Evolutionary conservation across 2,329 filamentous ascomycete species (phyloP), one percentile per base, ranked within the genome.

Genomic region (Aspergillus uvarum): DNA sequence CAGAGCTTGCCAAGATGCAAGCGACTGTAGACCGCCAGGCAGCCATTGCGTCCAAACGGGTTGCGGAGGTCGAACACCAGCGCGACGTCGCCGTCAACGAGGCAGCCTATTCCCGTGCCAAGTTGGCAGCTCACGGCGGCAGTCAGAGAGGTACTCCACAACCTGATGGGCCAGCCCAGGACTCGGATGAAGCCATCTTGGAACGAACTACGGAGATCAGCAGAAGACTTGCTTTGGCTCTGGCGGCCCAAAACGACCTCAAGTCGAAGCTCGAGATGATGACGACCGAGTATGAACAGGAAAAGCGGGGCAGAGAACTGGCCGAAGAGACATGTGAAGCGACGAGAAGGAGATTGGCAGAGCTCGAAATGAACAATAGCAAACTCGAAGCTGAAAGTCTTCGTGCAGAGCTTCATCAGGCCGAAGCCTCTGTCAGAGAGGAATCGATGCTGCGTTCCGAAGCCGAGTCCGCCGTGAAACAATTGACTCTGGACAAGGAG

Each of bases 41-140:
- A 12, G 82, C 91, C 7, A 80, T 91, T 58, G 93, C 95, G 8
- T 92, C 93, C 0, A 93, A 89, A 74, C 87, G 94, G 63, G 93
- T 99, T 63, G 93, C 94, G 1, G 93, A 97, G 73, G 89, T 96
- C 1, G 95, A 99, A 74, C 93, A 91, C 72, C 95, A 99, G 79
- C 86, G 96, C 54, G 95, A 99, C 76, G 88, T 89, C 47, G 95
- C 95, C n/a, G 88, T 99, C 56, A 90, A 89, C 68, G 96, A 99
- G 78, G 95, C 95, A 1, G 90, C 95, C 0, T 98, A 98, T 76
- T 91, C 93, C 35, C 96, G 96, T 72, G 92, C 96, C 2, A 97
- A 92, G 72, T 81, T 97, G 54, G 93, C 93, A 31, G 93, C 92
- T 7, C 89, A 92, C 64, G 87, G 87, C 58, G 83, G 82, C n/a